These are phyloP conservation scores for Garcia nutans DNA, from an alignment of 345 rosid genomes.

Conservation along the genomic window DNA sequence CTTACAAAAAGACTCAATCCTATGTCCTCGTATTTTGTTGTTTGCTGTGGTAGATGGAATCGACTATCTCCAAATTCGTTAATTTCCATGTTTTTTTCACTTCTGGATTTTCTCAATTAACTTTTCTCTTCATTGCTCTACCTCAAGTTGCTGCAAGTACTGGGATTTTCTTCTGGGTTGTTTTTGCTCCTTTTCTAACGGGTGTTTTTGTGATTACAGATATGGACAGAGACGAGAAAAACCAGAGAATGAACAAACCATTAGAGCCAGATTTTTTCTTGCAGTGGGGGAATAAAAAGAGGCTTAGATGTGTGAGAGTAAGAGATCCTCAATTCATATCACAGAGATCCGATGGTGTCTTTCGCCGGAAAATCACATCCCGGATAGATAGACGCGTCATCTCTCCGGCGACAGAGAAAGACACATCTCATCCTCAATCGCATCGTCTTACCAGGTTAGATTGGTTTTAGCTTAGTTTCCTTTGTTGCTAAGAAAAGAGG, in stretches of 20 bases:
- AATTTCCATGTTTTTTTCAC: neutral
- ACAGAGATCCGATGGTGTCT: constrained; percentile 43
- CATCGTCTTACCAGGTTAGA: constrained; percentile 54
- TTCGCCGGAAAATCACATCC: constrained; percentile 48
- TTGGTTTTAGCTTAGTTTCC: neutral
- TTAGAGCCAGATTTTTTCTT: constrained; percentile 52
- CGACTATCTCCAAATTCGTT: neutral
- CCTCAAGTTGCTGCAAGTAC: neutral
- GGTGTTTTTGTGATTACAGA: constrained; percentile 13
- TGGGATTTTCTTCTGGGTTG: constrained; percentile 15
- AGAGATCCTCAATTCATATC: constrained; percentile 53
- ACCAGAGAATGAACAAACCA: constrained; percentile 39
- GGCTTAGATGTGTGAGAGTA: constrained; percentile 72
- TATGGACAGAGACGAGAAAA: constrained; percentile 52
- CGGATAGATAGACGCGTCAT: constrained; percentile 40
- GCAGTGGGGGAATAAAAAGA: constrained; percentile 77
- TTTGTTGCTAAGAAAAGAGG: neutral
- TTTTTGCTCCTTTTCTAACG: neutral
- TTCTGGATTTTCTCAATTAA: constrained; percentile 3
- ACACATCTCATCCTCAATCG: constrained; percentile 39
- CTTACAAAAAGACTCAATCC: constrained; percentile 4
- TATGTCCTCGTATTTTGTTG: neutral
- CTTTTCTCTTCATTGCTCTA: neutral
- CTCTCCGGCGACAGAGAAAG: constrained; percentile 36
- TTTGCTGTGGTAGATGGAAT: neutral